phyloP scores from a whole-genome alignment of 202 grass and related monocot species.

The Saccharum hybrid region DNA sequence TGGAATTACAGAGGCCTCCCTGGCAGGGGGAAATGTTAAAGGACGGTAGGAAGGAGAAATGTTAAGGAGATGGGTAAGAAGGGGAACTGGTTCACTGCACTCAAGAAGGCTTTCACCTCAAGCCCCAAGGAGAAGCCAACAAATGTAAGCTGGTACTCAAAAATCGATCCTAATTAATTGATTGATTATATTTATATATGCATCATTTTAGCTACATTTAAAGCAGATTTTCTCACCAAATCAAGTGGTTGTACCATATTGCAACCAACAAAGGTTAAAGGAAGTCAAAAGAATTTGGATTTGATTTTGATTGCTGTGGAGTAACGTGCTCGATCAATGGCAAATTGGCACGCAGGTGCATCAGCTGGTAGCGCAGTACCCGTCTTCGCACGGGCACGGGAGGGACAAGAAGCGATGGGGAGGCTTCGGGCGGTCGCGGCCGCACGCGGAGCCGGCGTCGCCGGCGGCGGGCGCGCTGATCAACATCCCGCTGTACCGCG shows the following conservation, averaged over 20 bases:
- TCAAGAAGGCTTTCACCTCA: conserved; percentile 81
- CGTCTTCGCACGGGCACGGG: conserved; percentile 45
- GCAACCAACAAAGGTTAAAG: not conserved
- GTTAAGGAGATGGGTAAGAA: conserved; percentile 94
- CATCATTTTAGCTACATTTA: not conserved
- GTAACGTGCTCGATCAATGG: conserved; percentile 14
- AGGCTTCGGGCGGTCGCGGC: conserved; percentile 58
- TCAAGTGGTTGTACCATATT: not conserved
- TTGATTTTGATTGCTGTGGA: not conserved
- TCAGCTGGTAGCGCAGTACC: conserved; percentile 53
- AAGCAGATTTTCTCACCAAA: not conserved
- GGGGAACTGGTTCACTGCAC: conserved; percentile 76
- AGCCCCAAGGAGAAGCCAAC: conserved; percentile 72
- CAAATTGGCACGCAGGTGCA: conserved; percentile 44
- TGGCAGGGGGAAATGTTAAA: conserved; percentile 4
- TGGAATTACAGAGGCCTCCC: not conserved
- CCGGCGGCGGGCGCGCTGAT: conserved; percentile 51
- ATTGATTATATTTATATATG: not conserved
- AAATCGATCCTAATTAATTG: not conserved
- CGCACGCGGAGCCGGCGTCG: conserved; percentile 46
- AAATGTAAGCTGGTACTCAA: conserved; percentile 51
- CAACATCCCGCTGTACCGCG: conserved; percentile 72
- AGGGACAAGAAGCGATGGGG: conserved; percentile 94
- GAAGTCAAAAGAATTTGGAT: not conserved
- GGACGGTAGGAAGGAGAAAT: conserved; percentile 45